A percentile compares a stretch with the other conserved stretches of the same genome.
Evolutionary conservation across 2,329 filamentous ascomycete genomes (phyloP).

Genomic region (Thelonectria rubi): DNA sequence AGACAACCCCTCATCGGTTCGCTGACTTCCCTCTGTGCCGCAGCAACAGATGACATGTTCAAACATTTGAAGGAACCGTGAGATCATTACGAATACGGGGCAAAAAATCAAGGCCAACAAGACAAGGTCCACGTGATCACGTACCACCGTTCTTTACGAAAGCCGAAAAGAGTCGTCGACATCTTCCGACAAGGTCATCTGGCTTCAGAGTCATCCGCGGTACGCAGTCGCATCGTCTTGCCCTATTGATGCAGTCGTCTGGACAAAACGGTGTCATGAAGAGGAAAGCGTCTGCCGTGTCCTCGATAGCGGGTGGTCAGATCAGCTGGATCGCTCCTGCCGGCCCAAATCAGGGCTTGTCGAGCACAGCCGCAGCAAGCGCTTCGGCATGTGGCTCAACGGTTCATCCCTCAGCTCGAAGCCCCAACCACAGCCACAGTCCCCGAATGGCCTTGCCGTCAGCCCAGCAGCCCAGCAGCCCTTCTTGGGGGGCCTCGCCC

Average conservation of each 20-base stretch:
- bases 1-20: no score
- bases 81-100: not conserved
- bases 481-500: not conserved
- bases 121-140: not conserved
- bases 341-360: slow-evolving; percentile 5
- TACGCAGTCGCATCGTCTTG: slow-evolving; percentile 1
- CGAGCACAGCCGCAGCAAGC: slow-evolving; percentile 19
- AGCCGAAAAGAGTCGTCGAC: no score
- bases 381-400: slow-evolving; percentile 20
- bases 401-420: slow-evolving; percentile 17
- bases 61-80: no score
- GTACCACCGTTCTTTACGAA: no score
- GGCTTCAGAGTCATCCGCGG: slow-evolving; percentile 16
- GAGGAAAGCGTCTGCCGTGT: not conserved
- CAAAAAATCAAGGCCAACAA: not conserved
- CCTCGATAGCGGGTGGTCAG: slow-evolving; percentile 6
- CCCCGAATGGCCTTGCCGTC: slow-evolving; percentile 2
- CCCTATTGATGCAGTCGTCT: slow-evolving; percentile 4
- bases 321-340: slow-evolving; percentile 17
- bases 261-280: slow-evolving; percentile 31
- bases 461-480: not conserved
- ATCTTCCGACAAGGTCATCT: slow-evolving; percentile 16
- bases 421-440: slow-evolving; percentile 29
- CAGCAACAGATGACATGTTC: no score
- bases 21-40: no score